Evolutionary conservation across 331 rosid genomes (phyloP), one percentile per base, ranked within the genome.

Genomic region (Rosa hybrid): DNA sequence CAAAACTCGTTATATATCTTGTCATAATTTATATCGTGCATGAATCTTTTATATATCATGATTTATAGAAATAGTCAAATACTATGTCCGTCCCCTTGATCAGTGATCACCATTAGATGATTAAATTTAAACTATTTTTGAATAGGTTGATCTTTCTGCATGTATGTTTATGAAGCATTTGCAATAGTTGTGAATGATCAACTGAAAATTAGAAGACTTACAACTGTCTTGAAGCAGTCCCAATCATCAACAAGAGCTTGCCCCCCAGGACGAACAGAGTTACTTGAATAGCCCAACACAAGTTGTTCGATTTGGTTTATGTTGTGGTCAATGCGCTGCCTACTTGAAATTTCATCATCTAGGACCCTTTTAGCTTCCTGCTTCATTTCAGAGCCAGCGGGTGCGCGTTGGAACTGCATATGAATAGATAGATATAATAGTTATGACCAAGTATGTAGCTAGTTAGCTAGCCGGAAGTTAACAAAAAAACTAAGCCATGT

Each of bases 161-260:
- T 2, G 18, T 7, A 18, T 54, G 23, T 54, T 18, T 17, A 54
- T 54, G 60, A 50, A 54, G 10, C 10, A 6, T 17, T 34, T 34
- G 39, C 25, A 56, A 18, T 17, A 56, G 25, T n/a, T 7, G 62
- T 20, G 25, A 8, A 56, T 56, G 39, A 23, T 60, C 68, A 21
- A 60, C 2, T 23, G 16, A 12, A 10, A 60, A 60, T 11, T 60
- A 23, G n/a, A 34, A 44, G 18, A 74, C 87, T 84, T 83, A 91
- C 92, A 65, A 83, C 44, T 12, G 54, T 74, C 82, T 80, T 88
- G 6, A 90, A 78, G 77, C 94, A 90, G 73, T 80, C 82, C 94
- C 94, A 92, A 42, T 90, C 91, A 78, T 90, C 92, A 0, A 92
- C 92, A n/a, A 92, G 80, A 46, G 92, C 79, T 9, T 77, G 86